Evolutionary conservation across 2,329 filamentous ascomycete species (phyloP).

Genomic region (Aspergillus flavus): DNA sequence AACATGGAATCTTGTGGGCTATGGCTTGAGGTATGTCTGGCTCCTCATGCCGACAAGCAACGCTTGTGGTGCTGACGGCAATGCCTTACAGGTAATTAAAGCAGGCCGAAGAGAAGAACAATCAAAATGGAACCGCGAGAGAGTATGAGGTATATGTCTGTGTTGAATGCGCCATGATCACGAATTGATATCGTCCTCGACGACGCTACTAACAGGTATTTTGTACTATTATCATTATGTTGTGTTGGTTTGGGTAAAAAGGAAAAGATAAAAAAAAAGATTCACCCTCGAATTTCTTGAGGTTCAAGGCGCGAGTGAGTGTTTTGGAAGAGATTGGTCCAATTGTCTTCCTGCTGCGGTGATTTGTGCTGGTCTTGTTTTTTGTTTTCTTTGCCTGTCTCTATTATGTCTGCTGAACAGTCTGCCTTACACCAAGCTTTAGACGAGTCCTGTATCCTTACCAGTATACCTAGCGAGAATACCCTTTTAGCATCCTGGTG

Average conservation of each 20-base stretch:
- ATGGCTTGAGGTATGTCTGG: background rate
- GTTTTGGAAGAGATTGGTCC: constrained; percentile 4
- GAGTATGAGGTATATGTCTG: constrained; percentile 12
- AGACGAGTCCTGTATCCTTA: constrained; percentile 16
- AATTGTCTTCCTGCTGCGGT: constrained; percentile 5
- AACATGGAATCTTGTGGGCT: background rate
- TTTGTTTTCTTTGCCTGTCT: constrained; percentile 4
- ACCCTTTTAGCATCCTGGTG: constrained; percentile 24
- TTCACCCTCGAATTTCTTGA: background rate
- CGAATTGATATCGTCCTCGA: constrained; percentile 23
- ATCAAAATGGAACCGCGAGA: constrained; percentile 10
- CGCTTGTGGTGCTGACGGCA: background rate
- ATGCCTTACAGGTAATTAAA: background rate
- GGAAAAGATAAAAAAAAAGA: background rate
- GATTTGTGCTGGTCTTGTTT: constrained; percentile 9
- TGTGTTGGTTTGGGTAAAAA: constrained; percentile 10
- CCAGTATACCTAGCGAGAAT: constrained; percentile 19
- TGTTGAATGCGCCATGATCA: constrained; percentile 26
- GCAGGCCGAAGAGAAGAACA: background rate
- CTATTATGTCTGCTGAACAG: constrained; percentile 9
- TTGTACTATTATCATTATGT: constrained; percentile 28
- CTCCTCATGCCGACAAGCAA: background rate
- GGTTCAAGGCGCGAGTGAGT: background rate
- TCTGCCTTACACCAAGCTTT: constrained; percentile 5
- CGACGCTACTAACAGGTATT: constrained; percentile 15